These are phyloP conservation scores for Colletotrichum trifolii DNA, from an alignment of 2,329 filamentous ascomycete species.

Conservation along the genomic window DNA sequence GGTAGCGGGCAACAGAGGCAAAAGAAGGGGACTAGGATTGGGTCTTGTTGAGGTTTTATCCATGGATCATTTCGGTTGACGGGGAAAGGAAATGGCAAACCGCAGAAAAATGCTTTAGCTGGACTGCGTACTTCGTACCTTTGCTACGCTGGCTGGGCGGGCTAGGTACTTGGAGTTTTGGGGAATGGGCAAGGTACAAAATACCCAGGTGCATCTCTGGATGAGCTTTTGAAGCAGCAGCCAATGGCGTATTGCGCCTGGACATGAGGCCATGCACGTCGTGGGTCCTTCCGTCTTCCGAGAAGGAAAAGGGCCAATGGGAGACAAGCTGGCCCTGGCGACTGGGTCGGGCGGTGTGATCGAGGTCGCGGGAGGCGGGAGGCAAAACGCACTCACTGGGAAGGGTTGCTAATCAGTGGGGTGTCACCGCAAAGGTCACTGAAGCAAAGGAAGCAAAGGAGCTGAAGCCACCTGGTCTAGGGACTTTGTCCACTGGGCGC, in stretches of 20 bases:
- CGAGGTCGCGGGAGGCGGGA: conserved; percentile 24
- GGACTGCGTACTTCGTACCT: background rate
- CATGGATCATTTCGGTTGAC: conserved; percentile 39
- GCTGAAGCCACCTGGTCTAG: background rate
- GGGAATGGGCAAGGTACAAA: conserved; percentile 17
- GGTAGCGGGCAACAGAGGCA: conserved; percentile 19
- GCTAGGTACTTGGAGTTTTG: background rate
- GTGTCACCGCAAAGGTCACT: conserved; percentile 2
- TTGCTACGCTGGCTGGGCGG: conserved; percentile 12
- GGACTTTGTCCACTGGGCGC: background rate
- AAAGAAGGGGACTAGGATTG: conserved; percentile 26
- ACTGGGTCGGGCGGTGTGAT: conserved; percentile 31
- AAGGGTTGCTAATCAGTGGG: conserved; percentile 19
- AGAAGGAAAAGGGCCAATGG: conserved; percentile 11
- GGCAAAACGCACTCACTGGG: background rate
- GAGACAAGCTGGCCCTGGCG: conserved; percentile 3
- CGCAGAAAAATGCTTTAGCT: conserved; percentile 16
- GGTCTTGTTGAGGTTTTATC: conserved; percentile 40
- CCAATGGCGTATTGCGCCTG: conserved; percentile 24
- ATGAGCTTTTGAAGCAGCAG: background rate
- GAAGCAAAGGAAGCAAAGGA: conserved; percentile 1
- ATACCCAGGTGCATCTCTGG: conserved; percentile 25
- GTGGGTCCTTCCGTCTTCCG: conserved; percentile 35
- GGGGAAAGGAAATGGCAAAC: conserved; percentile 35
- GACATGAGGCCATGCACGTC: conserved; percentile 26